phyloP scores from a whole-genome alignment of 306 rosid species.

The Citrullus colocynthis region DNA sequence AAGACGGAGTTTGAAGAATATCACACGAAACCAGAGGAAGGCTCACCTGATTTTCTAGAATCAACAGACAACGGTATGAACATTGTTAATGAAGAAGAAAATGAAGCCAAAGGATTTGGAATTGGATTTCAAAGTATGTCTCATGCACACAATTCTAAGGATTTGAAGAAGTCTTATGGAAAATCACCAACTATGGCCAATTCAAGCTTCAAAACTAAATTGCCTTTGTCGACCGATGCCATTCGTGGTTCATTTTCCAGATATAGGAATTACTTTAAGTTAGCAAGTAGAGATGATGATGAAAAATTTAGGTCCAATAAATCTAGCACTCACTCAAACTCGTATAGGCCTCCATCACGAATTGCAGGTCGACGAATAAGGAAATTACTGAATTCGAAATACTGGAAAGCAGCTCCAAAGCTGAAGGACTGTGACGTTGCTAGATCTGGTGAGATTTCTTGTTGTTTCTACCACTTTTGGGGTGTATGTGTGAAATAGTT shows the following conservation, averaged over 20 bases:
- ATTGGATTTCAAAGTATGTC: constrained; percentile 23
- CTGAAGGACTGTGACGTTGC: constrained; percentile 56
- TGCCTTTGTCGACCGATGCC: constrained; percentile 27
- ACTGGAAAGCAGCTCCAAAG: constrained; percentile 78
- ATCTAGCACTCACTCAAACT: constrained; percentile 44
- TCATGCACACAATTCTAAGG: constrained; percentile 35
- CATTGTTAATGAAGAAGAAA: constrained; percentile 21
- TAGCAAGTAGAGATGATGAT: constrained; percentile 82
- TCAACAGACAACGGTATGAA: constrained; percentile 34
- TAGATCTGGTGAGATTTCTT: constrained; percentile 47
- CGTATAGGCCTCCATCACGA: constrained; percentile 36
- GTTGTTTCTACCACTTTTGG: background rate
- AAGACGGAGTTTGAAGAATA: constrained; percentile 2
- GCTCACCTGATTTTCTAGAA: constrained; percentile 25
- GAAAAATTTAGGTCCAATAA: constrained; percentile 60
- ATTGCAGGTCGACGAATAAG: constrained; percentile 53
- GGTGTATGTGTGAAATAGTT: background rate
- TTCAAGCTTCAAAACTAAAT: constrained; percentile 26
- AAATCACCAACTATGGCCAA: constrained; percentile 27
- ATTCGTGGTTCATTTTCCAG: constrained; percentile 41
- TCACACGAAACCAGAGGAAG: constrained; percentile 28
- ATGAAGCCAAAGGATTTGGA: constrained; percentile 21
- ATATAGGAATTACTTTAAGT: constrained; percentile 46
- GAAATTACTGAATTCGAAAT: constrained; percentile 49
- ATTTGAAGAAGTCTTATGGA: constrained; percentile 23